Base-by-base conservation (phyloP, 768 basidiomycete species). In the Panus rudis region DNA sequence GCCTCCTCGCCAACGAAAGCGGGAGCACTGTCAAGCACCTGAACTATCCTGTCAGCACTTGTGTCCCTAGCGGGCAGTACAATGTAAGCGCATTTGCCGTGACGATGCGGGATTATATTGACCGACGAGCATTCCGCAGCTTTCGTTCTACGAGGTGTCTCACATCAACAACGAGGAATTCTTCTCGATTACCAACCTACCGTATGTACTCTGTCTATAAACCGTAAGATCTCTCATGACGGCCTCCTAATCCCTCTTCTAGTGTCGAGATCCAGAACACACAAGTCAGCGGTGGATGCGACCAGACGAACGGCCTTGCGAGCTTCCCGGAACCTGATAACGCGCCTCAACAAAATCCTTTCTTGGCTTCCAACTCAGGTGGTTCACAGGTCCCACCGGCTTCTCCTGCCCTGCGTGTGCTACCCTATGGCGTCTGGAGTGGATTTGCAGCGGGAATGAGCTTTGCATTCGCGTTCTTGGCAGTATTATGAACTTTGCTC, bases 121-220 rank as follows among this genome's bases (percentile, higher is more conserved):
- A 30, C 28, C 32, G 23, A 10, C 13, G 23, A 35, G 10, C 32
- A 34, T 26, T 27, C 12, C 33, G 5, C 43, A 76, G 74, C 52
- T 74, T 33, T 75, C 72, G 2, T 68, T 73, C 49, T 75, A 76
- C 45, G 75, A 76, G 50, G 53, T 48, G 6, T 68, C 70, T 2
- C 58, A 61, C 27, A 63, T 70, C 45, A 62, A 71, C 40, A 54
- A 51, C 31, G 38, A 59, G 25, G 48, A 57, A 4, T 65, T 54
- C 51, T 74, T 70, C 49, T 55, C 63, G 23, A 71, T 75, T 43
- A 73, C 71, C 2, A 60, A 68, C 5, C 56, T 73, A 20, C 61
- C 67, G 56, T 57, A 37, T 4, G 58, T 71, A 14, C 50, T 49
- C 10, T 50, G 67, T 37, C 43, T 53, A 21, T 62, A 61, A 44